These are phyloP conservation scores for Fraxinus angustifolia DNA, from an alignment of 305 asterid genomes.

Conservation along the genomic window DNA sequence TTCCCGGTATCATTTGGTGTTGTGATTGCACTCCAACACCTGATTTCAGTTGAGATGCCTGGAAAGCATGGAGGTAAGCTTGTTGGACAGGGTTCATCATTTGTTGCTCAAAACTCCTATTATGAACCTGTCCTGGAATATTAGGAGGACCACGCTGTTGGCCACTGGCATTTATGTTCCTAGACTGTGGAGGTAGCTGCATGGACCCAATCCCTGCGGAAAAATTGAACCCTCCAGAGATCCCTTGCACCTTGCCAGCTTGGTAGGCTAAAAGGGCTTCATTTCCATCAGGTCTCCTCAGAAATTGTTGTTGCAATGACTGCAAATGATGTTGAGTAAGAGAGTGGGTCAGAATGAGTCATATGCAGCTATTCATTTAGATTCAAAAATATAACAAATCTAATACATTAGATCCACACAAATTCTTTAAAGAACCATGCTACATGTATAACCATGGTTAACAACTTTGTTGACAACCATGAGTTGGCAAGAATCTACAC, in stretches of 20 bases:
- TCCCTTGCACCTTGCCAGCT: constrained; percentile 66
- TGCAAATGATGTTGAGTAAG: constrained; percentile 32
- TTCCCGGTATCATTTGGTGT: constrained; percentile 72
- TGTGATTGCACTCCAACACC: constrained; percentile 66
- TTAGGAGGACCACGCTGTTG: constrained; percentile 73
- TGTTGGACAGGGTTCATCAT: constrained; percentile 71
- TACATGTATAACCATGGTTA: background rate
- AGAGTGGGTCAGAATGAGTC: constrained; percentile 2
- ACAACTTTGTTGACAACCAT: background rate
- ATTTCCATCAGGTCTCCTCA: constrained; percentile 84
- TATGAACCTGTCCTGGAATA: constrained; percentile 62
- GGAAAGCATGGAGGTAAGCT: constrained; percentile 78
- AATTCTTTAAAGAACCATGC: background rate
- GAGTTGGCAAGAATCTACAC: background rate
- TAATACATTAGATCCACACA: background rate
- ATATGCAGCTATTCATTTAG: constrained; percentile 4
- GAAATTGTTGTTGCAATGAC: constrained; percentile 72
- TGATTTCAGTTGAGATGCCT: constrained; percentile 78
- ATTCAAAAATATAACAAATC: background rate
- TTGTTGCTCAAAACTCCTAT: constrained; percentile 73
- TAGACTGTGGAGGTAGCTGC: constrained; percentile 76
- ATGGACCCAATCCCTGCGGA: constrained; percentile 58
- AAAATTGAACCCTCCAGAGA: constrained; percentile 60
- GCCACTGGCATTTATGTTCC: constrained; percentile 64
- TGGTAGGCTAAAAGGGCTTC: constrained; percentile 74